Evolutionary conservation across 2,329 filamentous ascomycete genomes (phyloP).

Genomic region (Colletotrichum shisoi): DNA sequence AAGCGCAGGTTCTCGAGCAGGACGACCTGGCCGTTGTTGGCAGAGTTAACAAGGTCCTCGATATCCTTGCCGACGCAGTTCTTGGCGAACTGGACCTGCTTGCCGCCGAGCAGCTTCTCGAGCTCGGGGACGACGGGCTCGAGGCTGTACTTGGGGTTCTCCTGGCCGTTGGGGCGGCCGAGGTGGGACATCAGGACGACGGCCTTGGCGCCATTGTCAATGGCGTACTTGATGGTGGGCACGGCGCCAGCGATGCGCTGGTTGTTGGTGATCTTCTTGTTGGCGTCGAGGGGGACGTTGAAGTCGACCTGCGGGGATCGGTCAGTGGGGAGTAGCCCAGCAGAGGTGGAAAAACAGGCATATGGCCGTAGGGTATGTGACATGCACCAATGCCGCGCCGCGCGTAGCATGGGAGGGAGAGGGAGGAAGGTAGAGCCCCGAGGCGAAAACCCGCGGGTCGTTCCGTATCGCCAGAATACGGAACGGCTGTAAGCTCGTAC

Average conservation of each 20-base stretch:
- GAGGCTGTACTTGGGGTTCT: constrained; percentile 92
- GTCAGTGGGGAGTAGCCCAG: constrained; percentile 40
- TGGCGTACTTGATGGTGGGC: constrained; percentile 92
- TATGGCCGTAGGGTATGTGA: not conserved
- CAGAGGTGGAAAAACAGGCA: not conserved
- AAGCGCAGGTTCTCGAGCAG: constrained; percentile 98
- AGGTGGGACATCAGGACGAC: constrained; percentile 99
- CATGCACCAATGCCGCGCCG: constrained; percentile 23
- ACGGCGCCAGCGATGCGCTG: constrained; percentile 97
- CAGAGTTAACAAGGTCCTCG: constrained; percentile 87
- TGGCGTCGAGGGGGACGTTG: constrained; percentile 94
- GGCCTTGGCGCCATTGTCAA: constrained; percentile 88
- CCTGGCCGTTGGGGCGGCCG: constrained; percentile 89
- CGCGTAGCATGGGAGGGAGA: not conserved
- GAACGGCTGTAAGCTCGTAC: constrained; percentile 30
- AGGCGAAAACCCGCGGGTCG: constrained; percentile 28
- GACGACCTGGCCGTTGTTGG: constrained; percentile 81
- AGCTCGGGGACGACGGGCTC: constrained; percentile 90
- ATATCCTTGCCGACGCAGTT: constrained; percentile 91
- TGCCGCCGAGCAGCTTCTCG: constrained; percentile 85
- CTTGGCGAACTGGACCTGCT: constrained; percentile 84
- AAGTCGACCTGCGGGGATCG: constrained; percentile 81
- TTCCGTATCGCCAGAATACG: constrained; percentile 39
- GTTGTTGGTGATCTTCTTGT: constrained; percentile 96
- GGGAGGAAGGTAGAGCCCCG: not conserved